Evolutionary conservation across 169 alveolate genomes (phyloP), one percentile per base, ranked within the genome.

Genomic region (Neospora caninum): DNA sequence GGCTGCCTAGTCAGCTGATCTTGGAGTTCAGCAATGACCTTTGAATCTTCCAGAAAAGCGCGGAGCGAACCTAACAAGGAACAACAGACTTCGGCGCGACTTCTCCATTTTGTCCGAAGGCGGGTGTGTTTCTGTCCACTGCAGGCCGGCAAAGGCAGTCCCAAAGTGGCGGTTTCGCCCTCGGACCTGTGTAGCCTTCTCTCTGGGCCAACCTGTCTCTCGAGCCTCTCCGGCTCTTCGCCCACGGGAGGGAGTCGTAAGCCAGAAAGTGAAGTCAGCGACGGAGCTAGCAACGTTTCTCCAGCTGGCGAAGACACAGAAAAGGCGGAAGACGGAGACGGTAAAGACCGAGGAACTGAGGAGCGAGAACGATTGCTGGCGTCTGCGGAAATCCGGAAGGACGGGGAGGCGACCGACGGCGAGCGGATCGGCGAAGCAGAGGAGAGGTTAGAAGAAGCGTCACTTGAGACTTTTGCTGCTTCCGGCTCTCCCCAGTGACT

Each of bases 61-160:
- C 86, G 86, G 45, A 78, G 31, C 49, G 45, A 36, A 78, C 86
- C 86, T 78, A 78, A n/a, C 22, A 78, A 38, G 29, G 86, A 78
- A 25, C 86, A 78, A n/a, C 86, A 78, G 39, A 78, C 45, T n/a
- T 78, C 86, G 20, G 86, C 86, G 10, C 86, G 86, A 16, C 29
- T n/a, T 78, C 86, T 20, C 86, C 86, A 78, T 43, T 78, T 78
- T 43, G 49, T 1, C 25, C 73, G n/a, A 64, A 64, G 73, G 73
- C 0, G 34, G 73, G 31, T 29, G 73, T 64, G n/a, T 64, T 29
- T 64, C 73, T 64, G 73, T 7, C 73, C 73, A 27, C 73, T 27
- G n/a, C 73, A 64, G n/a, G 73, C 4, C 73, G 20, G 34, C 25
- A 27, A 27, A 27, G 73, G n/a, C n/a, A 16, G 34, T 27, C 31